Base-by-base conservation (phyloP, 2,329 filamentous ascomycete genomes). In the Helotiales sp. region DNA sequence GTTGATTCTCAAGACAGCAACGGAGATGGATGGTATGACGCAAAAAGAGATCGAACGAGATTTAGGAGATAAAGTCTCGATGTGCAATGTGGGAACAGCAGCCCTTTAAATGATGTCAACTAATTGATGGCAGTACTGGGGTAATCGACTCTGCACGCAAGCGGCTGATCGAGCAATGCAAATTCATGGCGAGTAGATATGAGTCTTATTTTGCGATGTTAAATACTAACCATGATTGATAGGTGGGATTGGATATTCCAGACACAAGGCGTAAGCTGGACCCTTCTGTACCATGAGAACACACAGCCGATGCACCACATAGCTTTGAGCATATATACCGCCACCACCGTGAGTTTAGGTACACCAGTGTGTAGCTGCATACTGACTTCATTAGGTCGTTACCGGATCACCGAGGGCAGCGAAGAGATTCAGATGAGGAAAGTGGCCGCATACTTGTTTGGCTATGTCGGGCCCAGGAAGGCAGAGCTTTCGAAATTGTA, bases 91-190 rank as follows among this genome's bases (percentile, higher is more conserved):
- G 40, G 54, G 93, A 30, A 81, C 97, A 45, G 87, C n/a, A n/a
- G 13, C 89, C 91, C 30, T 93, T 92, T 88, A 88, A 89, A 78
- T 97, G 93, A 93, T 22, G 34, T 93, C 97, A 84, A 77, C 97
- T 95, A 95, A 54, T 20, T 8, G n/a, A 15, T 47, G 22, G 22
- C 40, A 74, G 72, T 89, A 88, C 75, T 89, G 85, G 81, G 87
- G 86, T 0, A 89, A 89, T 72, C 78, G 87, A 40, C 76, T 89
- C 43, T 87, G 84, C 61, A 86, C 83, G 11, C 81, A 89, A 73
- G 85, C 87, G 2, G 87, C 87, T 1, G 87, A 90, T 73, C 80
- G 83, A 32, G 87, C 87, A 2, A 89, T 89, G 30, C 87, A 89
- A 57, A 68, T 73, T 17, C 71, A 73, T 69, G 79, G 83, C 79